These are phyloP conservation scores for Scheffersomyces quercinus DNA, from an alignment of 1,139 yeast species.

Conservation along the genomic window DNA sequence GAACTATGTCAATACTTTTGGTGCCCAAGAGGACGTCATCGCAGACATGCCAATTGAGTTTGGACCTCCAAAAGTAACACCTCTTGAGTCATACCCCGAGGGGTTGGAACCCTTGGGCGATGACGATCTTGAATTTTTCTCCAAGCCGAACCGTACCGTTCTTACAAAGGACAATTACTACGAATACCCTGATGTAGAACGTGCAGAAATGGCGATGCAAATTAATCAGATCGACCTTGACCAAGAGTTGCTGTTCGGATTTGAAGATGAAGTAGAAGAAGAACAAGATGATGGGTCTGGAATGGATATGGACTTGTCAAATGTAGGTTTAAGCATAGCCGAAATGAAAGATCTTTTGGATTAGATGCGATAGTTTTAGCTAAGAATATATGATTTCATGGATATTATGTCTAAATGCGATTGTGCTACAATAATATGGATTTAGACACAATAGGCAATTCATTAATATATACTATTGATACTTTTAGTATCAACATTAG, in stretches of 20 bases:
- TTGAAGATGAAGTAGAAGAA: slow-evolving; percentile 3
- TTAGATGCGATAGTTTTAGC: slow-evolving; percentile 10
- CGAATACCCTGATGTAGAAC: slow-evolving; percentile 13
- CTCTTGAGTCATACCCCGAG: slow-evolving; percentile 32
- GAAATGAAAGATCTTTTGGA: slow-evolving; percentile 43
- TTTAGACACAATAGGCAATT: no score
- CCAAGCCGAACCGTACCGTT: slow-evolving; percentile 10
- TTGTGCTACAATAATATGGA: no score
- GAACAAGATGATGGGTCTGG: slow-evolving; percentile 1
- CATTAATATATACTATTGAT: no score
- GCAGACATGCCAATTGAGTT: slow-evolving; percentile 16
- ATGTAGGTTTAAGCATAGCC: slow-evolving; percentile 33
- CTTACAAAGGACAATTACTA: slow-evolving; percentile 7
- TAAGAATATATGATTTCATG: no score
- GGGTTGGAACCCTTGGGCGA: slow-evolving; percentile 26
- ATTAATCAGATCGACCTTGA: slow-evolving; percentile 16
- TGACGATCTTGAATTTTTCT: slow-evolving; percentile 25
- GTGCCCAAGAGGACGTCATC: background rate
- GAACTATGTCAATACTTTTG: no score
- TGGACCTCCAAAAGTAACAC: slow-evolving; percentile 22
- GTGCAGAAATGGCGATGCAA: slow-evolving; percentile 11
- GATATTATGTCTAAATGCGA: no score
- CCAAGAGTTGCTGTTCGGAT: slow-evolving; percentile 17
- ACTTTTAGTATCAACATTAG: no score
- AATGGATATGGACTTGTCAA: slow-evolving; percentile 8